These are phyloP conservation scores for Metarhizium anisopliae DNA, from an alignment of 2,329 filamentous ascomycete species.

Conservation along the genomic window DNA sequence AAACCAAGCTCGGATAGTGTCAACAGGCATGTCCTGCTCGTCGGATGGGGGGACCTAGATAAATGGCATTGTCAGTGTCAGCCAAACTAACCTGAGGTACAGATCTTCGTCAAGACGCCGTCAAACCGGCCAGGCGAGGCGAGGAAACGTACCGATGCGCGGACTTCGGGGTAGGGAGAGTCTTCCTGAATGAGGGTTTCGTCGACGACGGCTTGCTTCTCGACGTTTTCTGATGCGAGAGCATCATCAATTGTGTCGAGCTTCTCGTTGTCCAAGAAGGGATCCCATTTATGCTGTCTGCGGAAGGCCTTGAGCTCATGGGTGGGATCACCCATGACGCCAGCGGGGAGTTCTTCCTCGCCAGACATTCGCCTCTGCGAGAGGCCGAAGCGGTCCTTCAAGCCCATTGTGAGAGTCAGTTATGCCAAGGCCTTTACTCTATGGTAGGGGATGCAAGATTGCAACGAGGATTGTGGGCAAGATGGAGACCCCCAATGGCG, in stretches of 20 bases:
- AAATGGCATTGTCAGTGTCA: not conserved
- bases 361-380: not conserved
- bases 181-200: conserved; percentile 40
- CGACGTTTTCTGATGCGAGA: conserved; percentile 31
- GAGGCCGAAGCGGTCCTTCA: conserved; percentile 2
- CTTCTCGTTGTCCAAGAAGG: conserved; percentile 43
- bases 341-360: not conserved
- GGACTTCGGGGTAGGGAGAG: conserved; percentile 28
- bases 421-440: not conserved
- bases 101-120: not conserved
- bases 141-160: conserved; percentile 12
- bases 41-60: conserved; percentile 26
- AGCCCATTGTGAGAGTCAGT: not conserved
- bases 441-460: not conserved
- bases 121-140: not conserved
- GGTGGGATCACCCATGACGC: not conserved
- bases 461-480: not conserved
- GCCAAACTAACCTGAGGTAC: not conserved
- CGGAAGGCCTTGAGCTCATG: not conserved
- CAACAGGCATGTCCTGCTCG: conserved; percentile 40
- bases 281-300: conserved; percentile 45
- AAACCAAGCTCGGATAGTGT: conserved; percentile 50
- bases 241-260: conserved; percentile 40
- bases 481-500: not conserved
- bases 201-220: conserved; percentile 35